Percentiles rank a stretch among this genome's conserved stretches.
These are phyloP conservation scores for Starmerella stellata DNA, from an alignment of 805 yeast genomes.

Conservation along the genomic window DNA sequence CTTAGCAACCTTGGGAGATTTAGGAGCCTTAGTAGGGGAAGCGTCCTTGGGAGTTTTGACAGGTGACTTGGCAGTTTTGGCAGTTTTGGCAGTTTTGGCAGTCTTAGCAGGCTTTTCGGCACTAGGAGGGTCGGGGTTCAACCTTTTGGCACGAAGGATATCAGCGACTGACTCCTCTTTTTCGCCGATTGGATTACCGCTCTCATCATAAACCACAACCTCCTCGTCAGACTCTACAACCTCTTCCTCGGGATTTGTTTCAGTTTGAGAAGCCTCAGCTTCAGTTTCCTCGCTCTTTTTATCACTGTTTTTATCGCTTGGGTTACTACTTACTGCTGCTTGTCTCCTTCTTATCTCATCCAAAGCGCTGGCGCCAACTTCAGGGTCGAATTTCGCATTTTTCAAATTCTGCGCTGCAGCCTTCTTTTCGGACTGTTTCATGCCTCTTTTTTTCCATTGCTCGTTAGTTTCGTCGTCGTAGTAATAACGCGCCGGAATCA, in stretches of 20 bases:
- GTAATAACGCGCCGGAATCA: constrained; percentile 87
- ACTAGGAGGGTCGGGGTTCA: not conserved
- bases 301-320: constrained; percentile 5
- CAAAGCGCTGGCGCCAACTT: constrained; percentile 20
- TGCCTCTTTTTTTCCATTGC: constrained; percentile 70
- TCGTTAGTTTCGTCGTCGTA: constrained; percentile 77
- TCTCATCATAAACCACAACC: constrained; percentile 19
- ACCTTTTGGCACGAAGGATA: not conserved
- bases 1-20: not conserved
- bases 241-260: constrained; percentile 12
- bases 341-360: constrained; percentile 21
- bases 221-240: constrained; percentile 7
- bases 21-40: constrained; percentile 2
- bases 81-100: not conserved
- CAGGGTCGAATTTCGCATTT: constrained; percentile 59
- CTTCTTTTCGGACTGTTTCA: constrained; percentile 10
- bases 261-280: constrained; percentile 13
- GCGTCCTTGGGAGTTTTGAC: not conserved
- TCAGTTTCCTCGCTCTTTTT: constrained; percentile 22
- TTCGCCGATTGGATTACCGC: constrained; percentile 19
- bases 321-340: too few species aligned
- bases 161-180: constrained; percentile 15
- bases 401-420: constrained; percentile 49
- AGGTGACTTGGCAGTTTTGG: not conserved
- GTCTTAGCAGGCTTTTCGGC: not conserved